phyloP scores from a whole-genome alignment of 768 basidiomycete species.

The Tylopilus balloui region DNA sequence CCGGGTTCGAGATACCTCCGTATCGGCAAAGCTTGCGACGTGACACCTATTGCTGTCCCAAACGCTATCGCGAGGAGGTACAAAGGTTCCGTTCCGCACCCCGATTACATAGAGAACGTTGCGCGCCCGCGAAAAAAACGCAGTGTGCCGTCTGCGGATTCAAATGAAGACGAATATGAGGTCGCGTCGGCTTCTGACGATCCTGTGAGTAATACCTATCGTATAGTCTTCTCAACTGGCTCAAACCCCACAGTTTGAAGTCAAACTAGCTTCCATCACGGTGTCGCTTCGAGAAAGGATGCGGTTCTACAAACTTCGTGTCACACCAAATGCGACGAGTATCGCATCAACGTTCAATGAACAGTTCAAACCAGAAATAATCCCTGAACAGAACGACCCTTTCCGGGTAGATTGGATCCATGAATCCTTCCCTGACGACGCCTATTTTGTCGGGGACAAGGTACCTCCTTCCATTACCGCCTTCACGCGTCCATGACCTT shows the following conservation, averaged over 20 bases:
- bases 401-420: constrained; percentile 83
- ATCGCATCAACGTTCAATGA: constrained; percentile 79
- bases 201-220: constrained; percentile 42
- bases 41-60: constrained; percentile 62
- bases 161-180: constrained; percentile 48
- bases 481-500: constrained; percentile 3
- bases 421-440: constrained; percentile 40
- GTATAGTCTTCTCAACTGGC: neutral
- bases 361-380: constrained; percentile 80
- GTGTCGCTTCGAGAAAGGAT: constrained; percentile 75
- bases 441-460: constrained; percentile 64
- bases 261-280: constrained; percentile 67
- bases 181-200: constrained; percentile 50
- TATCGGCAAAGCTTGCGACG: constrained; percentile 74
- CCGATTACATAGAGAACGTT: constrained; percentile 47
- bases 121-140: constrained; percentile 48
- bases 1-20: constrained; percentile 71
- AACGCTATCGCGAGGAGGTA: constrained; percentile 70
- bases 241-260: constrained; percentile 53
- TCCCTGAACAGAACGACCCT: constrained; percentile 80
- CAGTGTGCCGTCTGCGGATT: constrained; percentile 17
- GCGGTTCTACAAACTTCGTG: constrained; percentile 80
- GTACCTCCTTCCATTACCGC: constrained; percentile 32
- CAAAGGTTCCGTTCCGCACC: constrained; percentile 40
- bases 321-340: constrained; percentile 63